Evolutionary conservation across 2,329 filamentous ascomycete species (phyloP).

Genomic region (Gaeumannomyces sp.): DNA sequence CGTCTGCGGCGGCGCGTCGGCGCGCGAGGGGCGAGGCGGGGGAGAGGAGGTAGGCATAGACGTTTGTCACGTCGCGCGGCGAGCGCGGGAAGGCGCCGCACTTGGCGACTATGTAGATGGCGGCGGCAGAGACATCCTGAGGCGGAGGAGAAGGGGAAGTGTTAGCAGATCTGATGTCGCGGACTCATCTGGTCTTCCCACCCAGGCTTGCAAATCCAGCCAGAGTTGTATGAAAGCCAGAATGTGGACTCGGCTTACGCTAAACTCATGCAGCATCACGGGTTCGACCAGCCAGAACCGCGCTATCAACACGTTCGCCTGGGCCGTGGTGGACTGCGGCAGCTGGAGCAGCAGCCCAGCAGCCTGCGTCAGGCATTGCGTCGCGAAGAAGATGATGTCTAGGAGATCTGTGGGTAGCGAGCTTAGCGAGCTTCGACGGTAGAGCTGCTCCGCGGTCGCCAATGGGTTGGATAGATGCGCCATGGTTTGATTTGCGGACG

Average conservation of each 20-base stretch:
- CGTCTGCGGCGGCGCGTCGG: slow-evolving; percentile 8
- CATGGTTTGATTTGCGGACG: slow-evolving; percentile 31
- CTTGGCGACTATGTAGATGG: slow-evolving; percentile 77
- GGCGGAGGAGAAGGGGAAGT: slow-evolving; percentile 11
- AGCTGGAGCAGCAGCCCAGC: slow-evolving; percentile 76
- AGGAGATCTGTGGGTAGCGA: slow-evolving; percentile 62
- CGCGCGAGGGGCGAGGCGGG: slow-evolving; percentile 49
- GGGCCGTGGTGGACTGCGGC: slow-evolving; percentile 78
- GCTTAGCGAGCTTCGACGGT: slow-evolving; percentile 47
- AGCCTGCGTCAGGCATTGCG: slow-evolving; percentile 68
- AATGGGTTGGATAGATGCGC: slow-evolving; percentile 64
- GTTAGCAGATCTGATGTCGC: neutral
- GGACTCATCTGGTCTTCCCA: too few species aligned
- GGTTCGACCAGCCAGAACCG: slow-evolving; percentile 67
- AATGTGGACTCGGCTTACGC: slow-evolving; percentile 30
- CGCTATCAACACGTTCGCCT: slow-evolving; percentile 75
- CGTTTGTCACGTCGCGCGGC: slow-evolving; percentile 74
- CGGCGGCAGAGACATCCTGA: slow-evolving; percentile 75
- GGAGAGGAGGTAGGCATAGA: slow-evolving; percentile 75
- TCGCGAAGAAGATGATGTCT: slow-evolving; percentile 64
- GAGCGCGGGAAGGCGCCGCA: slow-evolving; percentile 70
- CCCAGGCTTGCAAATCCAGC: too few species aligned
- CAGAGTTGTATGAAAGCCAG: neutral
- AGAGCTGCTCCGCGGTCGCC: slow-evolving; percentile 65
- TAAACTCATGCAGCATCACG: slow-evolving; percentile 53